Conservation (phyloP, 2,329 filamentous ascomycete genomes). For the Hymenoscyphus scutula region DNA sequence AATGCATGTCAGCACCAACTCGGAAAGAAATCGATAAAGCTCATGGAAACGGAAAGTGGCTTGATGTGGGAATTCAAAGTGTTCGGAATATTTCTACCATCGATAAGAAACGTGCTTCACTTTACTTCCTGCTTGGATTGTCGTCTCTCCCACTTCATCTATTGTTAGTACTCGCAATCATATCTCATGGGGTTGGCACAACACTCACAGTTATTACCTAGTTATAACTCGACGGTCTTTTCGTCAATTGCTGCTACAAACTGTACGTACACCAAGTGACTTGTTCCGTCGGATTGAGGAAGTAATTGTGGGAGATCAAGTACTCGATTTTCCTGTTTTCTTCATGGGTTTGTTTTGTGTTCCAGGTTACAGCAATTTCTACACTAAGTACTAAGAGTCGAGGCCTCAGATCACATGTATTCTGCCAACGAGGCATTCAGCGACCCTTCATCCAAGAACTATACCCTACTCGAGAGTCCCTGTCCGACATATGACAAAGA, state of each 20-base stretch:
- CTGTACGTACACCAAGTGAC: neutral
- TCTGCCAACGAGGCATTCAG: neutral
- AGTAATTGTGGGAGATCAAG: too few relatives aligned
- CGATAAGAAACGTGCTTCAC: neutral
- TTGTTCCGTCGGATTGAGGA: too few relatives aligned
- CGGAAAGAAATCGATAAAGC: neutral
- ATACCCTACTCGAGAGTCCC: neutral
- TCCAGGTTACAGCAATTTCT: neutral
- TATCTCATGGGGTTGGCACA: neutral
- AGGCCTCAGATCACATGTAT: neutral
- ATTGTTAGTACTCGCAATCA: neutral
- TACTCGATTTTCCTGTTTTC: too few relatives aligned
- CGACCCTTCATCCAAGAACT: neutral
- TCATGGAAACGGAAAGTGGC: neutral
- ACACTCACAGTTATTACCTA: neutral
- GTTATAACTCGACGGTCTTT: neutral
- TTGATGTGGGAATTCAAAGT: neutral
- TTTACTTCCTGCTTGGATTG: neutral
- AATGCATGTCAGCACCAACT: neutral
- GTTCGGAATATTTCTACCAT: neutral
- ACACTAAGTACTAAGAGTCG: neutral
- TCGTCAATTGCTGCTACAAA: neutral
- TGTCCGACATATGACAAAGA: neutral
- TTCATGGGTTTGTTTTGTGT: neutral
- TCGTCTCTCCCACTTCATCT: slow-evolving; percentile 1